phyloP scores from a whole-genome alignment of 495 filamentous ascomycete species.

The Penicillium longicatenatum region DNA sequence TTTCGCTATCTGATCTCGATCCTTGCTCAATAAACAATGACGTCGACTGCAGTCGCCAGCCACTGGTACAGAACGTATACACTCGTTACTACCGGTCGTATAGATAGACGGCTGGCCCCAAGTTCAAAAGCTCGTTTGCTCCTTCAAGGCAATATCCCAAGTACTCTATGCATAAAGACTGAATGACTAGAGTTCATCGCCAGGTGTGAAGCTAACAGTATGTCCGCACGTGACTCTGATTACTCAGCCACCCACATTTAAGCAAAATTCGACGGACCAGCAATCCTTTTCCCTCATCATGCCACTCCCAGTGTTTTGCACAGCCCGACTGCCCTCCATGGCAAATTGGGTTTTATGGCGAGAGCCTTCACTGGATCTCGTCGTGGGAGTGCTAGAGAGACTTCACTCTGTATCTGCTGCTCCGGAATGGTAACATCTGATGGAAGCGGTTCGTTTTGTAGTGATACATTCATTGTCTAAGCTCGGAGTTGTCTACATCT shows the following conservation, averaged over 20 bases:
- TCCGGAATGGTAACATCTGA: conserved; percentile 73
- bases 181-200: too few species aligned
- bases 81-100: too few species aligned
- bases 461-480: conserved; percentile 48
- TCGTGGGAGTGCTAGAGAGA: conserved; percentile 70
- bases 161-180: too few species aligned
- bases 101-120: too few species aligned
- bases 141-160: too few species aligned
- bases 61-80: too few species aligned
- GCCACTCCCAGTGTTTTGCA: conserved; percentile 50
- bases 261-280: conserved; percentile 15
- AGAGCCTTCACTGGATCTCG: conserved; percentile 72
- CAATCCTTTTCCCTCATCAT: conserved; percentile 36
- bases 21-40: too few species aligned
- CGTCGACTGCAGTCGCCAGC: too few species aligned
- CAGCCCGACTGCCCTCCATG: conserved; percentile 56
- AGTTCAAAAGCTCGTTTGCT: too few species aligned
- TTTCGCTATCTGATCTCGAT: too few species aligned
- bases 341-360: conserved; percentile 43
- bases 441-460: conserved; percentile 77
- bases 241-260: conserved; percentile 23
- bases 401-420: conserved; percentile 93
- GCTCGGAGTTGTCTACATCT: conserved; percentile 1
- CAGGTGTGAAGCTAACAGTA: too few species aligned
- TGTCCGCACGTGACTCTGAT: neutral